phyloP scores from a whole-genome alignment of 352 stramenopile genomes.

The Globisporangium lucens region DNA sequence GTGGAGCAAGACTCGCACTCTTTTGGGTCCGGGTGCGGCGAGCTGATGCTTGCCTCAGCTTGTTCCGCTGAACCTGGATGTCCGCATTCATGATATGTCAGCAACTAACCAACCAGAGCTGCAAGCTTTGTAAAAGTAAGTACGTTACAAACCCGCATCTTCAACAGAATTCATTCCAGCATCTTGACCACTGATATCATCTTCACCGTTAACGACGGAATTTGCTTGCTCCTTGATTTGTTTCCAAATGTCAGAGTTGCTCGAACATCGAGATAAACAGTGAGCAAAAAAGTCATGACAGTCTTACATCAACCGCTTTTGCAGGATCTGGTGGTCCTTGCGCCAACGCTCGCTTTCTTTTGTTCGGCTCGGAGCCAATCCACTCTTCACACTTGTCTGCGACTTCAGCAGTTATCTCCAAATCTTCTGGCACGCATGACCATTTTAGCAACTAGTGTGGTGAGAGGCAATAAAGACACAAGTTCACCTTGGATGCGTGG shows the following conservation, averaged over 20 bases:
- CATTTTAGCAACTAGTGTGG: not conserved
- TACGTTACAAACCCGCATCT: not conserved
- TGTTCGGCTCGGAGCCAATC: constrained; percentile 32
- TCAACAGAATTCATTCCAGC: not conserved
- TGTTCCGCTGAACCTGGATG: not conserved
- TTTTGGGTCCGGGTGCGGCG: not conserved
- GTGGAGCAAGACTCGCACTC: constrained; percentile 4
- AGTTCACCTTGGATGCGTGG: constrained; percentile 16
- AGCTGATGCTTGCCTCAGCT: not conserved
- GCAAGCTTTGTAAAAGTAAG: too few relatives aligned
- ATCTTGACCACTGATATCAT: constrained; percentile 1
- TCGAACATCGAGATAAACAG: not conserved
- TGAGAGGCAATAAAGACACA: not conserved
- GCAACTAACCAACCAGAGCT: not conserved
- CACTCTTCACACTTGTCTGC: constrained; percentile 26
- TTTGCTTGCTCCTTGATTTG: not conserved
- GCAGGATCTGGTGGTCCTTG: not conserved
- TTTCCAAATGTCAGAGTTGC: not conserved
- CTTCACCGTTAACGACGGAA: not conserved
- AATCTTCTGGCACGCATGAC: not conserved
- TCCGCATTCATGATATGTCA: not conserved
- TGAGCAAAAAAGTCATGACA: not conserved
- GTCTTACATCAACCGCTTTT: not conserved
- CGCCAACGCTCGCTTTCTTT: constrained; percentile 32
- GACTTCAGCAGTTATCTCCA: constrained; percentile 18